These are phyloP conservation scores for Blattamonas nauphoetae DNA, from an alignment of 78 protist species.

Conservation along the genomic window DNA sequence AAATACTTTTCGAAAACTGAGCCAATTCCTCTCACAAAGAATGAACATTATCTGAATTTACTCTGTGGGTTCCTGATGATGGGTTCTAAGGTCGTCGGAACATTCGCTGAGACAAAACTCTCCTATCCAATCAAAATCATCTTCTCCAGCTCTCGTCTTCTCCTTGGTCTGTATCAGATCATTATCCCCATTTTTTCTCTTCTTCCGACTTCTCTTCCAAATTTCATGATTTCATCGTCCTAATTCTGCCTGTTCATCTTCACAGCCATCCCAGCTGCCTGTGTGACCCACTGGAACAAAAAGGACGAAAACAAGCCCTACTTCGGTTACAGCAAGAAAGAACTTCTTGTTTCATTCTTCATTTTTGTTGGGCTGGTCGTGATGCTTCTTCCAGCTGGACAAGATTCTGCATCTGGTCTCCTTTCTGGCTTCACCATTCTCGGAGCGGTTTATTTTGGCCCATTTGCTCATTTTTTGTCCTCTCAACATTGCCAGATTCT, in stretches of 20 bases:
- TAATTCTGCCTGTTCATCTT: neutral
- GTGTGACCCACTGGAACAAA: neutral
- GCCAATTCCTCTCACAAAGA: no score
- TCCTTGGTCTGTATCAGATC: neutral
- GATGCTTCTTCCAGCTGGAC: neutral
- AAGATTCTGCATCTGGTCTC: neutral
- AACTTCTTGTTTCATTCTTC: neutral
- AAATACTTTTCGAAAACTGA: no score
- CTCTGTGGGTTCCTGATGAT: no score
- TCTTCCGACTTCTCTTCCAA: no score
- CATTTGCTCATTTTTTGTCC: neutral
- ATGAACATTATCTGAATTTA: no score
- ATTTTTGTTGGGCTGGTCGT: neutral
- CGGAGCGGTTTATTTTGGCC: neutral
- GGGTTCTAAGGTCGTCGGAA: no score
- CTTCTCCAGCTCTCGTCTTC: neutral
- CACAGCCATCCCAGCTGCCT: neutral
- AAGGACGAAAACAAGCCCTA: neutral
- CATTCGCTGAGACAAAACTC: no score
- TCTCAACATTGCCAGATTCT: neutral
- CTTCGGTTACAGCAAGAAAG: neutral
- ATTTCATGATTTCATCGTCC: no score
- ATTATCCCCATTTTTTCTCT: neutral
- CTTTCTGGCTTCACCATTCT: neutral
- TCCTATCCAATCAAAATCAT: neutral